Evolutionary conservation across 495 filamentous ascomycete genomes (phyloP).

Genomic region (Daldinia grandis): DNA sequence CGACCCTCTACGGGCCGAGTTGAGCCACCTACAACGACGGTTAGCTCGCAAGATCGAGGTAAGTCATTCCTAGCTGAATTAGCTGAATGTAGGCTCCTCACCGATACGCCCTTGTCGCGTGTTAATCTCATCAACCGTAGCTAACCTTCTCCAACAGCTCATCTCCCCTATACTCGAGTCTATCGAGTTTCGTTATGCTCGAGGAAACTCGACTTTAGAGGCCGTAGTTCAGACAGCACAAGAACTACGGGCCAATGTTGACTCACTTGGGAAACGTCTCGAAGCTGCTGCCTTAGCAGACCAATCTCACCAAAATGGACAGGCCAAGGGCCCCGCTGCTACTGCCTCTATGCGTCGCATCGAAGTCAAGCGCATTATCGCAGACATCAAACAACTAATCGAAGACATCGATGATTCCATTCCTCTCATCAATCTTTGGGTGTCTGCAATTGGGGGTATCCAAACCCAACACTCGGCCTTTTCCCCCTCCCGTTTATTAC

Average conservation of each 20-base stretch:
- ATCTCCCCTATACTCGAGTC: slow-evolving; percentile 46
- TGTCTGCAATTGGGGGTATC: slow-evolving; percentile 92
- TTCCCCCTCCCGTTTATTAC: slow-evolving; percentile 88
- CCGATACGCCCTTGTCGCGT: slow-evolving; percentile 5
- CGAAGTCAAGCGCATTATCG: slow-evolving; percentile 74
- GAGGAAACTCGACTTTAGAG: slow-evolving; percentile 94
- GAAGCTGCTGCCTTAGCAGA: slow-evolving; percentile 76
- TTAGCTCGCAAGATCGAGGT: slow-evolving; percentile 47
- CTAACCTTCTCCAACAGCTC: slow-evolving; percentile 28
- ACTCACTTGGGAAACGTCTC: slow-evolving; percentile 80
- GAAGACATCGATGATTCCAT: slow-evolving; percentile 89
- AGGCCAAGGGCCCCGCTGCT: slow-evolving; percentile 53
- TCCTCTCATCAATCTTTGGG: slow-evolving; percentile 91
- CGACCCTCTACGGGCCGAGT: slow-evolving; percentile 39
- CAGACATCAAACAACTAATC: slow-evolving; percentile 79
- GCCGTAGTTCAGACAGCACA: slow-evolving; percentile 88
- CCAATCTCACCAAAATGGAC: slow-evolving; percentile 57
- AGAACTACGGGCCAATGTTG: slow-evolving; percentile 86
- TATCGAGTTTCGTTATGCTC: slow-evolving; percentile 45
- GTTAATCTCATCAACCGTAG: neutral
- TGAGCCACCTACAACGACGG: slow-evolving; percentile 43
- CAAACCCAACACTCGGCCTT: slow-evolving; percentile 41
- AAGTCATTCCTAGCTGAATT: slow-evolving; percentile 27
- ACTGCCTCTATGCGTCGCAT: slow-evolving; percentile 49
- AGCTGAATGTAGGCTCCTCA: slow-evolving; percentile 9